Evolutionary conservation across 2,329 filamentous ascomycete genomes (phyloP).

Genomic region (Stagonosporopsis tanaceti): DNA sequence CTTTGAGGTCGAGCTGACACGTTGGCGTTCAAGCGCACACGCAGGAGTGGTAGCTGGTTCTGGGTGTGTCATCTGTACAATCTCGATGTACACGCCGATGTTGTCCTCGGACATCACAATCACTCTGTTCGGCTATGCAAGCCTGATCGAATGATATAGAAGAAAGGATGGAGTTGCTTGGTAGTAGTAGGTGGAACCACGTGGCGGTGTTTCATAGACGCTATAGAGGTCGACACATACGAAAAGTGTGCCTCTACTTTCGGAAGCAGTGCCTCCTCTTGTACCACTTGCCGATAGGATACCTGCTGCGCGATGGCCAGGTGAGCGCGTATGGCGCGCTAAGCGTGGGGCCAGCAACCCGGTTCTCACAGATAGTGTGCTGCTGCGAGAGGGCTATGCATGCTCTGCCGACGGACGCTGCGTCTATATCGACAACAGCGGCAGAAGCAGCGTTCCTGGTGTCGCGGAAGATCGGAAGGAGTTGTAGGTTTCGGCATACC

Average conservation of each 20-base stretch:
- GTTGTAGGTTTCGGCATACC: constrained; percentile 16
- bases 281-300: constrained; percentile 16
- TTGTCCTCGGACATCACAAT: not conserved
- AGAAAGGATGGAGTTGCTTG: constrained; percentile 5
- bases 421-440: constrained; percentile 1
- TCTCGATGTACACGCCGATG: not conserved
- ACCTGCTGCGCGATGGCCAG: constrained; percentile 12
- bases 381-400: constrained; percentile 1
- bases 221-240: constrained; percentile 4
- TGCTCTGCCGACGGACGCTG: constrained; percentile 3
- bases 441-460: constrained; percentile 5
- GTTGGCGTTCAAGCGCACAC: constrained; percentile 11
- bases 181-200: constrained; percentile 20
- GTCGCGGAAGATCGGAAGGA: constrained; percentile 5
- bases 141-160: constrained; percentile 5
- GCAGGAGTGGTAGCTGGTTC: not conserved
- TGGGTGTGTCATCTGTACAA: constrained; percentile 3
- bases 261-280: constrained; percentile 13
- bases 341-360: constrained; percentile 8
- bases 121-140: not conserved
- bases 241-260: constrained; percentile 6
- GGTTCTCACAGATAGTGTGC: constrained; percentile 5
- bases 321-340: constrained; percentile 11
- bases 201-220: constrained; percentile 16
- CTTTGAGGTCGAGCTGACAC: not conserved